phyloP scores from a whole-genome alignment of 768 basidiomycete genomes.

The Pulveroboletus sp. region DNA sequence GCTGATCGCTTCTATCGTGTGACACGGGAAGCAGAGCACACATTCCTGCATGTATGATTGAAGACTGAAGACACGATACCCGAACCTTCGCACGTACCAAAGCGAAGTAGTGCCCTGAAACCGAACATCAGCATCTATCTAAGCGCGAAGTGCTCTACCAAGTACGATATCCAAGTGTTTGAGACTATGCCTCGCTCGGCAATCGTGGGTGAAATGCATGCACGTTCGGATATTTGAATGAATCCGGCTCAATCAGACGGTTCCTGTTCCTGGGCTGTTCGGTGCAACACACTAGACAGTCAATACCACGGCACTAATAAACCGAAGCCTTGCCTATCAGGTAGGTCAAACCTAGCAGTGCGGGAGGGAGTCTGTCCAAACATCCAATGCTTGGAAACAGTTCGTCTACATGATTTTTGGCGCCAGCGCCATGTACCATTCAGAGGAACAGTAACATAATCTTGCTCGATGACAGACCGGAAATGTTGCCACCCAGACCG shows the following conservation, averaged over 20 bases:
- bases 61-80: background rate
- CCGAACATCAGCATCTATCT: background rate
- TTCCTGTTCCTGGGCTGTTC: background rate
- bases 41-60: background rate
- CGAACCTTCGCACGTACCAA: background rate
- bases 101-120: background rate
- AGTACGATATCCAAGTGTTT: background rate
- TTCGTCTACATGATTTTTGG: background rate
- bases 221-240: background rate
- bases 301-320: background rate
- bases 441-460: background rate
- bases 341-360: background rate
- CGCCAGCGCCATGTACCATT: background rate
- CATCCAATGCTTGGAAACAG: background rate
- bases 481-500: background rate
- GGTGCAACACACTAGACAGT: background rate
- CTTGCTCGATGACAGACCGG: background rate
- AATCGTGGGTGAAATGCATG: background rate
- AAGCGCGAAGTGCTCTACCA: background rate
- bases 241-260: background rate
- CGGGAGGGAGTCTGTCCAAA: background rate
- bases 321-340: background rate
- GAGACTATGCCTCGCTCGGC: background rate
- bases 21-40: background rate
- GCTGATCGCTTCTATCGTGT: slow-evolving; percentile 7